phyloP scores from a whole-genome alignment of 495 filamentous ascomycete species.

The Cercophora sp. region DNA sequence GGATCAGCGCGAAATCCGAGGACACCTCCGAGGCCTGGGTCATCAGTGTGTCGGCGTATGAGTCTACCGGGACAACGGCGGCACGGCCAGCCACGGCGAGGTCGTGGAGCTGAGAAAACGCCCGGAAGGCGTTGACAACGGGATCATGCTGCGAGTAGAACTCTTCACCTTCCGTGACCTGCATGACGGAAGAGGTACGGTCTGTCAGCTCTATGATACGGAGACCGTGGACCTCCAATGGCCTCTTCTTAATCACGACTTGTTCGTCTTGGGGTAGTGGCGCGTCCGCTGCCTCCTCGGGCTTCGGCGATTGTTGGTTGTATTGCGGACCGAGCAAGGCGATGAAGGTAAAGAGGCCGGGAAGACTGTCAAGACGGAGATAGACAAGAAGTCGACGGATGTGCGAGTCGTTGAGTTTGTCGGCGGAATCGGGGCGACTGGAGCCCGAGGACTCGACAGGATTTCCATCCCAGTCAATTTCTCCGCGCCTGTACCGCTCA shows the following conservation, averaged over 20 bases:
- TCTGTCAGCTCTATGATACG: slow-evolving; percentile 87
- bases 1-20: slow-evolving; percentile 80
- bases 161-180: slow-evolving; percentile 78
- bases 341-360: slow-evolving; percentile 80
- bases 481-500: slow-evolving; percentile 82
- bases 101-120: slow-evolving; percentile 81
- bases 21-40: slow-evolving; percentile 17
- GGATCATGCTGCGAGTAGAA: slow-evolving; percentile 69
- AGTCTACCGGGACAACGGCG: slow-evolving; percentile 67
- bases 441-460: slow-evolving; percentile 39
- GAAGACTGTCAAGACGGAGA: slow-evolving; percentile 85
- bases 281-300: slow-evolving; percentile 22
- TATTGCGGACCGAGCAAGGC: slow-evolving; percentile 64
- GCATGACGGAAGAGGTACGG: slow-evolving; percentile 93
- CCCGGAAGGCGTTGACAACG: slow-evolving; percentile 86
- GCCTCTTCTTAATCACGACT: slow-evolving; percentile 34
- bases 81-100: slow-evolving; percentile 79
- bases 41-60: slow-evolving; percentile 59
- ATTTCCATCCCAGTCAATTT: slow-evolving; percentile 90
- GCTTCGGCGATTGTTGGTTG: slow-evolving; percentile 15
- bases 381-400: slow-evolving; percentile 50
- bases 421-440: slow-evolving; percentile 36
- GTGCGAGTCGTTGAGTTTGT: slow-evolving; percentile 42
- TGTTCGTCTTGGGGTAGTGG: slow-evolving; percentile 7
- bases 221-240: slow-evolving; percentile 78